Evolutionary conservation across 805 yeast genomes (phyloP).

Genomic region (Ogataea pignaliae): DNA sequence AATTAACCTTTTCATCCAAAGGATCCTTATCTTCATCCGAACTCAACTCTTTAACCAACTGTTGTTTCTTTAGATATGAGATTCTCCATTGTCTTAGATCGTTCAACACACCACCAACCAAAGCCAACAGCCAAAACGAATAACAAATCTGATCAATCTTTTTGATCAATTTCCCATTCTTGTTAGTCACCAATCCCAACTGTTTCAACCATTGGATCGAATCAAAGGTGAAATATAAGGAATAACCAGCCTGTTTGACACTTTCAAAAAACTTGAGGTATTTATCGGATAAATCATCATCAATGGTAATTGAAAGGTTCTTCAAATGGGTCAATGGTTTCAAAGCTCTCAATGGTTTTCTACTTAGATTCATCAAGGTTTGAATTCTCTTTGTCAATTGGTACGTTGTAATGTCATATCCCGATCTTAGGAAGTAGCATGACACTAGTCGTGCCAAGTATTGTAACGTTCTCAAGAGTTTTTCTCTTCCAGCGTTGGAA

Average conservation of each 20-base stretch:
- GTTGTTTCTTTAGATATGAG: constrained; percentile 32
- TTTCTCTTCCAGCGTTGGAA: constrained; percentile 69
- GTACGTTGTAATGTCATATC: constrained; percentile 45
- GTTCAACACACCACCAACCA: constrained; percentile 57
- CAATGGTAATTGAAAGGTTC: constrained; percentile 61
- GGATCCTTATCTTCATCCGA: constrained; percentile 32
- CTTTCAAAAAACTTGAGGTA: constrained; percentile 47
- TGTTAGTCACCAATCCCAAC: constrained; percentile 47
- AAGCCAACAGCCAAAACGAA: constrained; percentile 74
- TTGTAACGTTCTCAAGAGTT: constrained; percentile 71
- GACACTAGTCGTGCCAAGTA: constrained; percentile 74
- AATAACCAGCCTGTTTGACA: constrained; percentile 55
- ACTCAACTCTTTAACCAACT: constrained; percentile 19
- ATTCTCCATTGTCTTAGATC: constrained; percentile 51
- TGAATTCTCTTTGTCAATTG: constrained; percentile 52
- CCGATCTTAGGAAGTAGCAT: constrained; percentile 51
- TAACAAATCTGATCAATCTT: constrained; percentile 54
- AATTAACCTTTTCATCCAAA: constrained; percentile 12
- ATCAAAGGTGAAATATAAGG: constrained; percentile 60
- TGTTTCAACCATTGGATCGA: constrained; percentile 57
- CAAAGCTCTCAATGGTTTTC: constrained; percentile 81
- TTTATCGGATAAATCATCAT: constrained; percentile 66
- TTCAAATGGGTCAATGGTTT: constrained; percentile 74
- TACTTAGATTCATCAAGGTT: constrained; percentile 57
- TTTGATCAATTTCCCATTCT: constrained; percentile 27